Conservation (phyloP, 1,139 yeast species). For the Debaryomycetaceae sp. region DNA sequence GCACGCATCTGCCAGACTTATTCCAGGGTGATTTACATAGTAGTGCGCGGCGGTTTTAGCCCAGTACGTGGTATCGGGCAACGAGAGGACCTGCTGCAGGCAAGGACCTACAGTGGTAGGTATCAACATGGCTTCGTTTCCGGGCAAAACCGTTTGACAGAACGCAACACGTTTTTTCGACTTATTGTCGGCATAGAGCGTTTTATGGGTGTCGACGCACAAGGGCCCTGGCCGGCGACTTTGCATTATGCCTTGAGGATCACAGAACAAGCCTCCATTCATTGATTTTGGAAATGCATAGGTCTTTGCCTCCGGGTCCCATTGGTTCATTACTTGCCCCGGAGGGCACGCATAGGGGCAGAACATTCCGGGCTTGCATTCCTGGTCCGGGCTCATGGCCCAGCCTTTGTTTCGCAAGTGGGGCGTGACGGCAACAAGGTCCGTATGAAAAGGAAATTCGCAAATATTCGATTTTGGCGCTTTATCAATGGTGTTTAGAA, state of each 20-base stretch:
- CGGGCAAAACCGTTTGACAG: slow-evolving; percentile 90
- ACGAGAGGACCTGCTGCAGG: slow-evolving; percentile 48
- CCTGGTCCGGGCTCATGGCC: slow-evolving; percentile 76
- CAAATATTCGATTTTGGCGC: no score
- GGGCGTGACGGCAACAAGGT: slow-evolving; percentile 58
- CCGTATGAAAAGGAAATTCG: slow-evolving; percentile 52
- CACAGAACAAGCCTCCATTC: slow-evolving; percentile 76
- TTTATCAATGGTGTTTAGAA: no score
- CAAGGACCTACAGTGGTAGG: slow-evolving; percentile 58
- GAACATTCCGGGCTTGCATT: slow-evolving; percentile 62
- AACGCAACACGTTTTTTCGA: slow-evolving; percentile 55
- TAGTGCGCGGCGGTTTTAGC: slow-evolving; percentile 78
- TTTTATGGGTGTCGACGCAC: slow-evolving; percentile 71
- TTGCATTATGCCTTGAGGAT: slow-evolving; percentile 50
- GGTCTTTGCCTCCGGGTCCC: slow-evolving; percentile 53
- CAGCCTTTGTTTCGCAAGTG: slow-evolving; percentile 61
- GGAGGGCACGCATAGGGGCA: slow-evolving; percentile 89
- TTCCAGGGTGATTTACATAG: slow-evolving; percentile 82
- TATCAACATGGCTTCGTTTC: slow-evolving; percentile 87
- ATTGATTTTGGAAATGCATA: slow-evolving; percentile 62
- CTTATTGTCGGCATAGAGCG: slow-evolving; percentile 49
- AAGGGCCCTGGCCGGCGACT: slow-evolving; percentile 57
- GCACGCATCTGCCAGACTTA: slow-evolving; percentile 65
- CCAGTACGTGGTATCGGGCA: slow-evolving; percentile 70
- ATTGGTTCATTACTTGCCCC: slow-evolving; percentile 70